phyloP scores from a whole-genome alignment of 148 eudicot species.

The Drosera capensis region DNA sequence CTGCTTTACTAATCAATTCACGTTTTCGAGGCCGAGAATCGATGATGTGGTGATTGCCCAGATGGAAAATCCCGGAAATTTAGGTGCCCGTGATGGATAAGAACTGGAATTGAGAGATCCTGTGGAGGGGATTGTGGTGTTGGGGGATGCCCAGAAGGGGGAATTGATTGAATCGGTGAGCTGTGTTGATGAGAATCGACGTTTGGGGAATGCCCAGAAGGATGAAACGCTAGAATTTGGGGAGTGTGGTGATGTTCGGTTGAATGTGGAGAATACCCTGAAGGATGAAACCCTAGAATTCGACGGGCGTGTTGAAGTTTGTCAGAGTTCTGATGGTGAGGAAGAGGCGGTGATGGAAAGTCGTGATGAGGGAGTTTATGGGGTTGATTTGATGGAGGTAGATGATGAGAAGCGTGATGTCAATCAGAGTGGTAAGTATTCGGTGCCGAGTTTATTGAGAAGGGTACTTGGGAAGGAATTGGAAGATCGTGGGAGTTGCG shows the following conservation, averaged over 20 bases:
- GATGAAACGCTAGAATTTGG: not conserved
- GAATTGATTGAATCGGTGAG: not conserved
- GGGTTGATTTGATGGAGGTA: constrained; percentile 30
- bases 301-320: not conserved
- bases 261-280: constrained; percentile 1
- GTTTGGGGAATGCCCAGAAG: constrained; percentile 6
- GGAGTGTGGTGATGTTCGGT: no score
- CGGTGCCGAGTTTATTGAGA: constrained; percentile 75
- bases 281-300: not conserved
- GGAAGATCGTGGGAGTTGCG: constrained; percentile 34
- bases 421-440: constrained; percentile 24
- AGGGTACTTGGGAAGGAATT: constrained; percentile 66
- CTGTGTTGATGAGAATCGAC: constrained; percentile 4
- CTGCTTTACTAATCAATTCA: constrained; percentile 23
- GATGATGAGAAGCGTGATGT: constrained; percentile 25
- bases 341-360: constrained; percentile 7
- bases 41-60: not conserved
- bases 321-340: no score
- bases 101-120: no score
- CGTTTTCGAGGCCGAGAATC: constrained; percentile 16
- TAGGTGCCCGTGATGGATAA: not conserved
- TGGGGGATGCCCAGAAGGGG: not conserved
- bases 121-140: no score
- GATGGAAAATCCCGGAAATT: not conserved
- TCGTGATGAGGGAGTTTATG: constrained; percentile 11